Evolutionary conservation across 2,329 filamentous ascomycete species (phyloP).

Genomic region (Ascochyta fabae): DNA sequence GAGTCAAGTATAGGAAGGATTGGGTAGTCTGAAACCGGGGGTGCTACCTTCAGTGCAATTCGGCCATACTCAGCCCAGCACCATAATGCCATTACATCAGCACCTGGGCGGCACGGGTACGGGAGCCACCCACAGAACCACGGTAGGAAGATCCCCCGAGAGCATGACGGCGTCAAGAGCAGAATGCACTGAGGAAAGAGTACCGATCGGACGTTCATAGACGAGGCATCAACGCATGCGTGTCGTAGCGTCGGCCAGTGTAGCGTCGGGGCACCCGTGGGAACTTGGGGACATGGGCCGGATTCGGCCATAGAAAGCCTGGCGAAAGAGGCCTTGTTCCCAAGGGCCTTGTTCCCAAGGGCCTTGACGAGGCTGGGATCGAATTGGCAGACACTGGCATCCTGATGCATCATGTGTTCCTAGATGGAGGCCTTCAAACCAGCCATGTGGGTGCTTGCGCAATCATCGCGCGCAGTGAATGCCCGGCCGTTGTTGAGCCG

Average conservation of each 20-base stretch:
- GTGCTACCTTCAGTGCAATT: background rate
- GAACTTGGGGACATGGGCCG: background rate
- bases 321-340: background rate
- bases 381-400: background rate
- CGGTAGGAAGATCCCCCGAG: conserved; percentile 1
- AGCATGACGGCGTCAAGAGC: background rate
- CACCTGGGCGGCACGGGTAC: background rate
- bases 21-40: background rate
- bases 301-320: background rate
- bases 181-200: background rate
- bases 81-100: background rate
- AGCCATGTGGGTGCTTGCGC: background rate
- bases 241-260: background rate
- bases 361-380: background rate
- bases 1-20: background rate
- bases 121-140: background rate
- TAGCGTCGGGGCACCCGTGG: background rate
- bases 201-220: background rate
- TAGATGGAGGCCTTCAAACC: background rate
- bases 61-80: background rate
- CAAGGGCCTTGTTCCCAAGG: background rate
- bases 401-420: background rate
- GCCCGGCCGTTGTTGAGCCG: background rate
- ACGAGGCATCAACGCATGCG: background rate
- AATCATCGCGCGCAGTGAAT: background rate